phyloP scores from a whole-genome alignment of 1,139 yeast species.

The Suhomyces atakaporum region DNA sequence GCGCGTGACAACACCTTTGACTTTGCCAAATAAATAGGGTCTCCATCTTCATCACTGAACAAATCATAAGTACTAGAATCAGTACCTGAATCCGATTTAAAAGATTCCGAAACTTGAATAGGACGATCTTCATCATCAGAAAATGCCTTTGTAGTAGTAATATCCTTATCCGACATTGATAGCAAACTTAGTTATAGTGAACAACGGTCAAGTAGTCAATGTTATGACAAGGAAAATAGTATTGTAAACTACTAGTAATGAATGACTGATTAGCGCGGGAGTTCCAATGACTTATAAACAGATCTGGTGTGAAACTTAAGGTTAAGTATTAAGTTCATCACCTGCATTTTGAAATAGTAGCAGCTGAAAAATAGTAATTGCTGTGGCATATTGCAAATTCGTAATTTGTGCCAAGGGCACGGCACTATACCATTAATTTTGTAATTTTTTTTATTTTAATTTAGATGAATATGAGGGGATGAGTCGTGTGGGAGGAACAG shows the following conservation, averaged over 20 bases:
- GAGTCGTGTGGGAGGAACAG: not conserved
- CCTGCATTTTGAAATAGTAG: not conserved
- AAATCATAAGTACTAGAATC: conserved; percentile 11
- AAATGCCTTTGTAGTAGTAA: not conserved
- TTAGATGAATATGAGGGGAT: no score
- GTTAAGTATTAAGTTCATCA: not conserved
- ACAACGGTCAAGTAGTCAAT: not conserved
- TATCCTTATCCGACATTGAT: conserved; percentile 3
- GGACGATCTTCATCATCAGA: conserved; percentile 6
- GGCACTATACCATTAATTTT: not conserved
- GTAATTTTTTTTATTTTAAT: no score
- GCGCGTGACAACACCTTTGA: conserved; percentile 35
- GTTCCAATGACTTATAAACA: not conserved
- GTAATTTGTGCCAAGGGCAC: not conserved
- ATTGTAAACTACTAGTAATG: no score
- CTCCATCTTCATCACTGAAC: conserved; percentile 15
- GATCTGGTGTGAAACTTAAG: conserved; percentile 1
- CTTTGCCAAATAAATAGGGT: conserved; percentile 33
- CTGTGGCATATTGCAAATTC: not conserved
- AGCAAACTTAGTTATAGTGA: not conserved
- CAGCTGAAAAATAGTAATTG: not conserved
- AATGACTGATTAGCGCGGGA: no score
- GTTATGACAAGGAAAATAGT: not conserved
- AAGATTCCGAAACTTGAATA: conserved; percentile 5
- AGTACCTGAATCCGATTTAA: conserved; percentile 6